These are phyloP conservation scores for Raddia distichophylla DNA, from an alignment of 176 grass and related monocot species.

Conservation along the genomic window DNA sequence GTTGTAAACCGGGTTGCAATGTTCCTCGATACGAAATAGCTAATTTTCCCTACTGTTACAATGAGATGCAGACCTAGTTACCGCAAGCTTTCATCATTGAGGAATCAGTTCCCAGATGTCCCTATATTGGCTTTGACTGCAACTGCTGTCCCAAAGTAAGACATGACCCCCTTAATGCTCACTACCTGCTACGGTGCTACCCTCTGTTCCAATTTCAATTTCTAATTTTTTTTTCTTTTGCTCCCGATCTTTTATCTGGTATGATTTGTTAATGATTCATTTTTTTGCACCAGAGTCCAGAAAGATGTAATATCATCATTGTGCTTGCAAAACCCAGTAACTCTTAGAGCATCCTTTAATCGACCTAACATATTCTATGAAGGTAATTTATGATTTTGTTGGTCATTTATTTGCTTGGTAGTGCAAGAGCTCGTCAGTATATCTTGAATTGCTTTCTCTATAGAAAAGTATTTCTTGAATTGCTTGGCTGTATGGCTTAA, in stretches of 20 bases:
- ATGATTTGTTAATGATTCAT: constrained; percentile 20
- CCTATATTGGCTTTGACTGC: constrained; percentile 95
- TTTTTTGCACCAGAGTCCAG: constrained; percentile 56
- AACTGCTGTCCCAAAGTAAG: constrained; percentile 87
- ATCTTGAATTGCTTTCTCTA: not conserved
- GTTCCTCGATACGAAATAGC: not conserved
- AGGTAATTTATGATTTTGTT: constrained; percentile 49
- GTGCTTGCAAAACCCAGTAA: constrained; percentile 69
- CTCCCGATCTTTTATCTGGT: constrained; percentile 16
- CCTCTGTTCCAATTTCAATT: not conserved
- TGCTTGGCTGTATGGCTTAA: too few relatives aligned
- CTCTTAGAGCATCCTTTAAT: constrained; percentile 93
- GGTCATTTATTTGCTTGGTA: not conserved
- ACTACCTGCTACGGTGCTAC: constrained; percentile 16
- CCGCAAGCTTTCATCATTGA: constrained; percentile 88
- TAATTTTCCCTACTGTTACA: constrained; percentile 26
- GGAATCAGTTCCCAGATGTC: constrained; percentile 79
- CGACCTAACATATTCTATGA: constrained; percentile 99
- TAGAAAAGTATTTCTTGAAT: too few relatives aligned
- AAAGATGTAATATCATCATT: constrained; percentile 88
- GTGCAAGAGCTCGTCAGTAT: not conserved
- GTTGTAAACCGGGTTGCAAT: not conserved
- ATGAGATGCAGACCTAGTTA: constrained; percentile 85
- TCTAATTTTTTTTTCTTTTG: not conserved
- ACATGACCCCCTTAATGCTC: constrained; percentile 1